Evolutionary conservation across 2,329 filamentous ascomycete genomes (phyloP).

Genomic region (Penicillium sclerotiorum): DNA sequence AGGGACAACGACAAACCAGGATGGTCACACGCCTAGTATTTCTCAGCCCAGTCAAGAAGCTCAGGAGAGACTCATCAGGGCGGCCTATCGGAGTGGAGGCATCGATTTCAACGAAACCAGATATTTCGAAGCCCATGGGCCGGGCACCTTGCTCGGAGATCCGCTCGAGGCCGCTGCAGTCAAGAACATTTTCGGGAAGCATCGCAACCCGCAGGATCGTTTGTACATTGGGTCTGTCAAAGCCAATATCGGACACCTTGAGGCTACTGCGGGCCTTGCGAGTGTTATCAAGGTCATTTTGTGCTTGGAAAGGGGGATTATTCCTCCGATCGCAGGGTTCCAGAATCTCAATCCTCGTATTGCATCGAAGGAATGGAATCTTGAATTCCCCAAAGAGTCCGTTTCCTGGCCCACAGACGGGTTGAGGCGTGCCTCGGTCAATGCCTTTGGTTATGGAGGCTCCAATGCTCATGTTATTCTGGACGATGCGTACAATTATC

Average conservation of each 20-base stretch:
- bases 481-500: not conserved
- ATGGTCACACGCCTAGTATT: not conserved
- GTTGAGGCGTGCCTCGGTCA: not conserved
- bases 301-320: not conserved
- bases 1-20: not conserved
- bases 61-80: not conserved
- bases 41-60: not conserved
- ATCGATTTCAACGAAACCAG: not conserved
- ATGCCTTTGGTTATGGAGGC: constrained; percentile 46
- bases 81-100: not conserved
- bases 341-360: not conserved
- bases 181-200: not conserved
- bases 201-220: not conserved
- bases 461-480: constrained; percentile 40
- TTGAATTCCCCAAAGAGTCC: not conserved
- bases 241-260: not conserved
- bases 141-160: not conserved
- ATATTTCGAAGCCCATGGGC: not conserved
- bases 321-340: not conserved
- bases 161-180: not conserved
- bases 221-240: not conserved
- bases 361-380: not conserved
- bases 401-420: not conserved
- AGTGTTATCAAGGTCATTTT: not conserved
- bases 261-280: not conserved